These are phyloP conservation scores for Phytophthora agathidicida DNA, from an alignment of 352 stramenopile species.

Conservation along the genomic window DNA sequence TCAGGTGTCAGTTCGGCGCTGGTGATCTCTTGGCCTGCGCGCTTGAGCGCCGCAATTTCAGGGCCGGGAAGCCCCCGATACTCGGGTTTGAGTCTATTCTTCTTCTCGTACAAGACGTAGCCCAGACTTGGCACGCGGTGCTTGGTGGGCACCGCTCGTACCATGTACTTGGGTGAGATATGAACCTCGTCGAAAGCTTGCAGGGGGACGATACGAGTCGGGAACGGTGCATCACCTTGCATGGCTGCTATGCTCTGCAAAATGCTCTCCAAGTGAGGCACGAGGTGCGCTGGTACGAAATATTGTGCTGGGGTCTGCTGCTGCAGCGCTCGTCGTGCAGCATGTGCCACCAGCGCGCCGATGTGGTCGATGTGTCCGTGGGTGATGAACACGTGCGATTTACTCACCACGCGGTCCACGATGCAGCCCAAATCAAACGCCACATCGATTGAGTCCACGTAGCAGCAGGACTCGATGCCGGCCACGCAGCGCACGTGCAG, in stretches of 20 bases:
- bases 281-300: slow-evolving; percentile 66
- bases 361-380: slow-evolving; percentile 90
- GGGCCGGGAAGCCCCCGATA: slow-evolving; percentile 39
- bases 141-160: slow-evolving; percentile 68
- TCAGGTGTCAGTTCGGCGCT: slow-evolving; percentile 39
- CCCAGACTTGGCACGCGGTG: slow-evolving; percentile 82
- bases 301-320: slow-evolving; percentile 68
- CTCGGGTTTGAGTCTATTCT: slow-evolving; percentile 55
- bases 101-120: slow-evolving; percentile 75
- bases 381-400: slow-evolving; percentile 87
- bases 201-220: slow-evolving; percentile 54
- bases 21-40: slow-evolving; percentile 56
- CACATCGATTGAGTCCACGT: slow-evolving; percentile 73
- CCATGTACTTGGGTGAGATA: slow-evolving; percentile 60
- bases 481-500: slow-evolving; percentile 71
- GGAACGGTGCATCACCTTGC: slow-evolving; percentile 62
- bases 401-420: slow-evolving; percentile 49
- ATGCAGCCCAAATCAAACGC: slow-evolving; percentile 80
- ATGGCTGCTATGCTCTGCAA: slow-evolving; percentile 59
- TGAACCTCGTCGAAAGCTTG: slow-evolving; percentile 59
- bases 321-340: slow-evolving; percentile 58
- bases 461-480: slow-evolving; percentile 79
- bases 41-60: slow-evolving; percentile 57
- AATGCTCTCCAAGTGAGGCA: slow-evolving; percentile 55
- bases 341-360: slow-evolving; percentile 61